Percentiles rank a stretch among this genome's conserved stretches.
Evolutionary conservation across 306 rosid species (phyloP).

Genomic region (Malus asiatica): DNA sequence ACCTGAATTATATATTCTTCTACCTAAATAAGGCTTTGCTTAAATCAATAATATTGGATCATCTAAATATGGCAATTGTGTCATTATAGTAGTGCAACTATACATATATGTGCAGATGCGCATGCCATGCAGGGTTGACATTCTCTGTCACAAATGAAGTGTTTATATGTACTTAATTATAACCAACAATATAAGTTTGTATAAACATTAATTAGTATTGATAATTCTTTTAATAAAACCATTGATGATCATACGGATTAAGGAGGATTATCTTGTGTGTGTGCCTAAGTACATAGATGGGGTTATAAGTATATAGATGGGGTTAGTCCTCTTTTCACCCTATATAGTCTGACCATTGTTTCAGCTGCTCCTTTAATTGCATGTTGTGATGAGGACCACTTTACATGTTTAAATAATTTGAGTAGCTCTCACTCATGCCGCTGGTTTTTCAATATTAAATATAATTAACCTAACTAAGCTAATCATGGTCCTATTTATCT

Average conservation of each 20-base stretch:
- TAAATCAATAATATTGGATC: not conserved
- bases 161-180: not conserved
- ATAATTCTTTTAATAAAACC: not conserved
- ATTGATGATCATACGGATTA: not conserved
- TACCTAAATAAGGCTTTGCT: not conserved
- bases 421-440: not conserved
- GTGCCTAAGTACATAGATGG: not conserved
- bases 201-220: not conserved
- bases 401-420: not conserved
- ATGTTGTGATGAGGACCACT: not conserved
- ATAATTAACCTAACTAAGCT: not conserved
- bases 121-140: conserved; percentile 7
- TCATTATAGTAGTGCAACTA: not conserved
- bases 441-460: conserved; percentile 18
- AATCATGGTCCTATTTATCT: not conserved
- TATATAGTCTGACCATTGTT: not conserved
- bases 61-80: not conserved
- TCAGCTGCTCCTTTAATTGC: conserved; percentile 4
- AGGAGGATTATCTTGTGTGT: not conserved
- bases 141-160: not conserved
- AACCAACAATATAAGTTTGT: not conserved
- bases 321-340: not conserved
- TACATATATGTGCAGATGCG: conserved; percentile 24
- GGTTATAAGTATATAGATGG: not conserved
- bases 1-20: not conserved